Evolutionary conservation across 2,329 filamentous ascomycete species (phyloP).

Genomic region (Aspergillus niger): DNA sequence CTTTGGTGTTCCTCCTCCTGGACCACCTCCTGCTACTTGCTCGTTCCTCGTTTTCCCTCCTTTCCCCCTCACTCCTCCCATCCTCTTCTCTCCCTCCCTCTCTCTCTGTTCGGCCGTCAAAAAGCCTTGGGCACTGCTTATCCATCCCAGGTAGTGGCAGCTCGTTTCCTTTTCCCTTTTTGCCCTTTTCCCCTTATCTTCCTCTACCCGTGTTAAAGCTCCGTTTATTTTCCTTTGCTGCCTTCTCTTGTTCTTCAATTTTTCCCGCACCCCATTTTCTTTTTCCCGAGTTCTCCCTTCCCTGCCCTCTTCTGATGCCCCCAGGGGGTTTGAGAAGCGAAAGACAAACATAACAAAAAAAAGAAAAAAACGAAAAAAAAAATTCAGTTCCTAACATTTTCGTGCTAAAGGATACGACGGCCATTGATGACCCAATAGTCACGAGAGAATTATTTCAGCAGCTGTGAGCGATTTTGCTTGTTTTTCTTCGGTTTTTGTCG

Average conservation of each 20-base stretch:
- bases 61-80: constrained; percentile 6
- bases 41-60: constrained; percentile 17
- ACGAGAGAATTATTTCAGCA: constrained; percentile 23
- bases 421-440: constrained; percentile 23
- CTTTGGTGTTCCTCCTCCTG: constrained; percentile 17
- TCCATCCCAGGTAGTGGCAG: constrained; percentile 21
- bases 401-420: constrained; percentile 16
- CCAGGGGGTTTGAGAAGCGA: constrained; percentile 7
- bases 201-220: constrained; percentile 6
- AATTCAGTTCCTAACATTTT: constrained; percentile 11
- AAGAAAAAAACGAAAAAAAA: constrained; percentile 15
- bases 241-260: constrained; percentile 8
- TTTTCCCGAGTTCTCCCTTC: constrained; percentile 17
- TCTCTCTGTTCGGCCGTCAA: constrained; percentile 9
- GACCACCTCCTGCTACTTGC: constrained; percentile 13
- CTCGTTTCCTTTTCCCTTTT: constrained; percentile 19
- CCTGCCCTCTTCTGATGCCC: constrained; percentile 14
- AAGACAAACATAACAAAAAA: neutral
- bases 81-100: neutral
- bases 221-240: constrained; percentile 17
- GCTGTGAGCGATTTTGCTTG: constrained; percentile 20
- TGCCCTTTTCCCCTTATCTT: constrained; percentile 11
- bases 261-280: constrained; percentile 12
- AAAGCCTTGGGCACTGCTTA: constrained; percentile 11
- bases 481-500: constrained; percentile 12